These are phyloP conservation scores for Arbutus unedo DNA, from an alignment of 148 eudicot genomes.

Conservation along the genomic window DNA sequence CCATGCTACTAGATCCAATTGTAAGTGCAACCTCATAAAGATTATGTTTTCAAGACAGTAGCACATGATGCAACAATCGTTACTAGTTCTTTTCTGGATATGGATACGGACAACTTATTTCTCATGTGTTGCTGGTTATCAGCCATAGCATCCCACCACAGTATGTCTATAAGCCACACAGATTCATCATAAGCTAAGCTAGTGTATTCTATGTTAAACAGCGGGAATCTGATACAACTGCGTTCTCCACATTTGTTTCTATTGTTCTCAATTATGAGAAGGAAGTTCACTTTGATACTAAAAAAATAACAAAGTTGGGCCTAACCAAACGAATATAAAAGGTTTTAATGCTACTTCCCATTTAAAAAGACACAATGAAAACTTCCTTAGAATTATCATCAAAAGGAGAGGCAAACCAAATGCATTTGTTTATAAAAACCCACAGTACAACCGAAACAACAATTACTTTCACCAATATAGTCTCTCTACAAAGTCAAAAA, in stretches of 20 bases:
- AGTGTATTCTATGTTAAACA: background rate
- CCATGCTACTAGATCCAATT: background rate
- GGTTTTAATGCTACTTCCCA: background rate
- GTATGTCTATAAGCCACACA: background rate
- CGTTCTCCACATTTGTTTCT: background rate
- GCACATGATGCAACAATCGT: background rate
- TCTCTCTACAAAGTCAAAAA: background rate
- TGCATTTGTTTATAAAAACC: background rate
- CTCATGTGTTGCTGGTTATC: background rate
- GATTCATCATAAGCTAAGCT: background rate
- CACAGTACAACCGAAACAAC: background rate
- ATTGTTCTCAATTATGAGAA: background rate
- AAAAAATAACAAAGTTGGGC: background rate
- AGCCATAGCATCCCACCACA: background rate
- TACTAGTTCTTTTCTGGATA: background rate
- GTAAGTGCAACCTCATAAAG: background rate
- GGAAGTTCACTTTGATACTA: background rate
- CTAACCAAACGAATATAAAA: background rate
- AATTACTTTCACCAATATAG: background rate
- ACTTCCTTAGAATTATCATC: background rate
- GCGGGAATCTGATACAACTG: background rate
- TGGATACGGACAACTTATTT: background rate
- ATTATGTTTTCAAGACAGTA: background rate
- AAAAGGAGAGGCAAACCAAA: background rate
- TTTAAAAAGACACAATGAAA: background rate